A percentile compares a stretch with the other conserved stretches of the same genome.
These are phyloP conservation scores for Raffaelea albimanens DNA, from an alignment of 2,329 filamentous ascomycete genomes.

Conservation along the genomic window DNA sequence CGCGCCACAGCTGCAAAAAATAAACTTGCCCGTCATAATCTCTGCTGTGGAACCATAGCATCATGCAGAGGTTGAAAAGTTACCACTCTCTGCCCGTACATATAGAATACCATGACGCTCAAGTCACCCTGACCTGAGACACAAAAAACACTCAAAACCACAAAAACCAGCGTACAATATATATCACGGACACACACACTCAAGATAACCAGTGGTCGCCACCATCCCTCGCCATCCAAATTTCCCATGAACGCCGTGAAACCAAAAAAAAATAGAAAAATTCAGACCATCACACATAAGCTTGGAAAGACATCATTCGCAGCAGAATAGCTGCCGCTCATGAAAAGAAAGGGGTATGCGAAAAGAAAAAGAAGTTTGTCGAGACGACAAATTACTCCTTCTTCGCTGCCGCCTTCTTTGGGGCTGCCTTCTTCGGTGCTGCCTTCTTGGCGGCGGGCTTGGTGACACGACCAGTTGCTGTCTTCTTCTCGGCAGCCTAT, in stretches of 20 bases:
- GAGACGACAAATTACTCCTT: constrained; percentile 5
- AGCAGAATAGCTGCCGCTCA: constrained; percentile 7
- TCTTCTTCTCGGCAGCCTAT: constrained; percentile 62
- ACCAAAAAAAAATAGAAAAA: constrained; percentile 5
- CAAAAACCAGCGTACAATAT: constrained; percentile 8
- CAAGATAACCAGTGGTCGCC: constrained; percentile 10
- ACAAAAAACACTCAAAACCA: constrained; percentile 4
- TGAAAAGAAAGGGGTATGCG: constrained; percentile 13
- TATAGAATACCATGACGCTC: not conserved
- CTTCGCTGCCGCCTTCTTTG: constrained; percentile 32
- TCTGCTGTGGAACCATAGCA: no score
- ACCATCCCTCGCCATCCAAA: constrained; percentile 12
- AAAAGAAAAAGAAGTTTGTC: constrained; percentile 4
- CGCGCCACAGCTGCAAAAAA: no score
- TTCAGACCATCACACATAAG: constrained; percentile 13
- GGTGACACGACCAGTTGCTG: constrained; percentile 76
- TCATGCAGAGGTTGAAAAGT: no score
- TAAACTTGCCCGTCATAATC: no score
- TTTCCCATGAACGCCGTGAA: not conserved
- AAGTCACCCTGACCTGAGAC: not conserved
- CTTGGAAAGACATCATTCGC: constrained; percentile 5
- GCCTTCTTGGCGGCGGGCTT: constrained; percentile 53
- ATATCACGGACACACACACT: constrained; percentile 9
- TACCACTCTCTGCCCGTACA: not conserved
- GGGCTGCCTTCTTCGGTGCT: constrained; percentile 32